Conservation (phyloP, 768 basidiomycete species). For the Amanita inopinata region DNA sequence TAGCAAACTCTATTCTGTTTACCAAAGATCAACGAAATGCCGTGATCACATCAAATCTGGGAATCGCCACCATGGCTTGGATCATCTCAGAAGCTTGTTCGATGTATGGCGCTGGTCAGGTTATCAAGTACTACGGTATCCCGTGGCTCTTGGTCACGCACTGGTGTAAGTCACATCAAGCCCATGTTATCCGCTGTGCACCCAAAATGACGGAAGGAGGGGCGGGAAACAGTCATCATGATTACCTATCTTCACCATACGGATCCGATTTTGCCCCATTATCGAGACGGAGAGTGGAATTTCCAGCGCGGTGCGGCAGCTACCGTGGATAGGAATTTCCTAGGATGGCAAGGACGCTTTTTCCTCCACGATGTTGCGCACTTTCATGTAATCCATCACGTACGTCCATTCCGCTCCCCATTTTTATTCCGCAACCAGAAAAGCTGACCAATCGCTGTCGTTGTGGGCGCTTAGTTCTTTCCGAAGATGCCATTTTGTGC, state of each 20-base stretch:
- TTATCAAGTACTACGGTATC: slow-evolving; percentile 40
- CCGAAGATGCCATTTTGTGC: slow-evolving; percentile 50
- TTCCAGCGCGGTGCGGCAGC: slow-evolving; percentile 54
- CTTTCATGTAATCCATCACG: slow-evolving; percentile 56
- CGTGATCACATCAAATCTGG: slow-evolving; percentile 48
- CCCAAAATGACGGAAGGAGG: slow-evolving; percentile 4
- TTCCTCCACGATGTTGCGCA: slow-evolving; percentile 61
- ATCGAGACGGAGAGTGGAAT: slow-evolving; percentile 47
- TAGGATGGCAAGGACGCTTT: slow-evolving; percentile 58
- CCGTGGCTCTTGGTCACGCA: slow-evolving; percentile 49
- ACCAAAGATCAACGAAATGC: slow-evolving; percentile 38
- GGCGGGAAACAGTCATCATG: slow-evolving; percentile 33
- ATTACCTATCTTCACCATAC: slow-evolving; percentile 61
- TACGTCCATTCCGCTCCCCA: slow-evolving; percentile 18
- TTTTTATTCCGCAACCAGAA: not conserved
- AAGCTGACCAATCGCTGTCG: not conserved
- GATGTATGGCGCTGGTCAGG: slow-evolving; percentile 27
- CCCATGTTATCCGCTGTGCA: not conserved
- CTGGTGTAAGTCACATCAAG: slow-evolving; percentile 33
- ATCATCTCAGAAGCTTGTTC: slow-evolving; percentile 26
- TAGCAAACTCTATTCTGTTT: slow-evolving; percentile 50
- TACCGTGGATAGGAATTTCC: slow-evolving; percentile 46
- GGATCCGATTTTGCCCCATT: slow-evolving; percentile 47
- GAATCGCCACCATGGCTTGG: slow-evolving; percentile 40
- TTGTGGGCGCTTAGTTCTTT: slow-evolving; percentile 40